phyloP scores from a whole-genome alignment of 2,329 filamentous ascomycete genomes.

The Dothideomycetes sp. region DNA sequence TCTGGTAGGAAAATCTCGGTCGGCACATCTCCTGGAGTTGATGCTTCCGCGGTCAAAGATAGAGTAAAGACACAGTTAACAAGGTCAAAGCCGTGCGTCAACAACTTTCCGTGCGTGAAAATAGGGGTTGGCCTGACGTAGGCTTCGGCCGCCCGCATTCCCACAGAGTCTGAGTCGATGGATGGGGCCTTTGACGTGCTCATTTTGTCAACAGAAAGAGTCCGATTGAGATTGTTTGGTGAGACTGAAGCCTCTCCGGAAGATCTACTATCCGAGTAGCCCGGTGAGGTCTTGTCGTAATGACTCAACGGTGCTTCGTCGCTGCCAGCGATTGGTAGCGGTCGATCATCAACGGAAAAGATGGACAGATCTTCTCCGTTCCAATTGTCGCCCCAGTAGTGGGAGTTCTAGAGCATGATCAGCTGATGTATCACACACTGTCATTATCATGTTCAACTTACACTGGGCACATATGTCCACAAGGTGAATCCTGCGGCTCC shows the following conservation, averaged over 20 bases:
- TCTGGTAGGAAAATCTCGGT: constrained; percentile 81
- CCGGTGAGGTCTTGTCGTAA: constrained; percentile 37
- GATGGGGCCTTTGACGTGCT: constrained; percentile 10
- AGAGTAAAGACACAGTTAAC: constrained; percentile 67
- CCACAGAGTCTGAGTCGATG: constrained; percentile 43
- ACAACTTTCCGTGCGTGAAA: constrained; percentile 58
- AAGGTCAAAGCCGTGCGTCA: constrained; percentile 71
- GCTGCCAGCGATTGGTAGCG: constrained; percentile 31
- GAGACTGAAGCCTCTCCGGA: constrained; percentile 49
- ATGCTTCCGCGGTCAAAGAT: constrained; percentile 49
- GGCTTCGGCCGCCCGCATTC: constrained; percentile 83
- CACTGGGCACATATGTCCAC: constrained; percentile 73
- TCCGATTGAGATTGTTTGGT: constrained; percentile 64
- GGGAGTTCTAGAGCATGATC: constrained; percentile 53
- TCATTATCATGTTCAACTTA: constrained; percentile 27
- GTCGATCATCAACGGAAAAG: constrained; percentile 70
- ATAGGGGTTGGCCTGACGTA: constrained; percentile 81
- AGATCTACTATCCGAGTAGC: constrained; percentile 43
- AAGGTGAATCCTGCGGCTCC: constrained; percentile 75
- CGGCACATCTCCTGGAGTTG: constrained; percentile 53
- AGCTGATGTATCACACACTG: constrained; percentile 1
- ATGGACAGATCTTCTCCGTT: constrained; percentile 96
- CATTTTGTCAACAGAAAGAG: constrained; percentile 49
- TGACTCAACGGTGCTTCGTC: constrained; percentile 23
- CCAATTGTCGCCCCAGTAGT: constrained; percentile 86